Conservation (phyloP, 2,329 filamentous ascomycete genomes). For the Didymella segeticola region DNA sequence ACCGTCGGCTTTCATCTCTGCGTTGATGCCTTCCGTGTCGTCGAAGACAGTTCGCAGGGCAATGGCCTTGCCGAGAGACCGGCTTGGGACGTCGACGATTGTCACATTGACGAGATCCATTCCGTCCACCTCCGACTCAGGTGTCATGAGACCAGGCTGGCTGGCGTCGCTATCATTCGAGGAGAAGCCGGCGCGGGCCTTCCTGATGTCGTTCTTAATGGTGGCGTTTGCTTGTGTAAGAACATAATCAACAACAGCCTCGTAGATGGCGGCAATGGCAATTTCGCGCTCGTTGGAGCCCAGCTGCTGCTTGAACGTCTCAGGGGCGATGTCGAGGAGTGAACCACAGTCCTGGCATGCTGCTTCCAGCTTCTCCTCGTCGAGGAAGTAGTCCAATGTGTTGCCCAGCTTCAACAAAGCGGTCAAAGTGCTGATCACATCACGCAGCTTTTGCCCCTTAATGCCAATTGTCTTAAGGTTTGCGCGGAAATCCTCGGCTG, state of each 20-base stretch:
- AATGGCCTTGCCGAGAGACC: conserved; percentile 83
- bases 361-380: conserved; percentile 83
- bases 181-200: conserved; percentile 69
- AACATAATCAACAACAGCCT: conserved; percentile 94
- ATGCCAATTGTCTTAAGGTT: conserved; percentile 92
- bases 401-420: conserved; percentile 92
- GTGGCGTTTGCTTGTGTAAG: conserved; percentile 86
- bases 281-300: conserved; percentile 84
- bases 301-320: conserved; percentile 78
- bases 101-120: conserved; percentile 89
- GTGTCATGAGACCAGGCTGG: conserved; percentile 65
- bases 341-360: conserved; percentile 90
- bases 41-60: conserved; percentile 91
- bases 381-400: conserved; percentile 81
- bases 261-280: conserved; percentile 86
- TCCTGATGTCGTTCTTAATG: conserved; percentile 76
- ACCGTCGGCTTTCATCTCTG: conserved; percentile 96
- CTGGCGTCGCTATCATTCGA: conserved; percentile 65
- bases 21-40: conserved; percentile 88
- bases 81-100: conserved; percentile 82
- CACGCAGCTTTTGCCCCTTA: conserved; percentile 81
- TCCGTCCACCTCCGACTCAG: conserved; percentile 73
- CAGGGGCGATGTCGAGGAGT: conserved; percentile 84
- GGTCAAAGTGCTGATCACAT: conserved; percentile 83
- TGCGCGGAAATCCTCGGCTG: conserved; percentile 89